Base-by-base conservation (phyloP, 1,139 yeast genomes). In the Yamadazyma dushanensis region DNA sequence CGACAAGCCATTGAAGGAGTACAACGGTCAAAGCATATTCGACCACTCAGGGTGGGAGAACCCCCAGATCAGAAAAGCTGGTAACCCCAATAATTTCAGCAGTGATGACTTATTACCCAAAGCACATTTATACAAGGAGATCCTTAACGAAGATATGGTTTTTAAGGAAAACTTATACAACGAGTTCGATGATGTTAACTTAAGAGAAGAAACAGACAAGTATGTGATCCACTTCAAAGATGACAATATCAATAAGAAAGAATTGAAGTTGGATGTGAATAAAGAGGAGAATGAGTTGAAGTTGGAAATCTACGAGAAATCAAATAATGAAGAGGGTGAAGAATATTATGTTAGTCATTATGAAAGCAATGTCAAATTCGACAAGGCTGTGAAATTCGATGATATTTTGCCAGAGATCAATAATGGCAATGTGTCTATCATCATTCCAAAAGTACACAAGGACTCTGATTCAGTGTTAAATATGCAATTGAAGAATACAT, bases 201-300 rank as follows among this genome's bases (percentile, higher is more conserved):
- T 55, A 18, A 52, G 49, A 3, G 63, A 58, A 35, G 53, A 54
- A 19, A 38, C 53, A 28, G 57, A 54, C 23, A 49, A 53, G 29
- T 53, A 54, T 25, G 43, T 54, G 17, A 57, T 59, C 19, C 46
- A 44, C 19, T 48, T 50, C 36, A 49, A 45, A 21, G 54, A 54
- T 32, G 41, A 44, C n/a, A 44, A 52, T 24, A 46, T 57, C 26
- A 44, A 48, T 10, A 41, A 49, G 21, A 54, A 56, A 23, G 57
- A 56, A 31, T 50, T 59, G 29, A 52, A 50, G 28, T 46, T 59
- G 34, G 59, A 58, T 33, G 56, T 47, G 41, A 45, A 48, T 28
- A 54, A 53, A 38, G 45, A 52, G 21, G 55, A 53, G 26, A 59
- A 60, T 32, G 54, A 52, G 41, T 47, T 60, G 35, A 47, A 45